Evolutionary conservation across 2,329 filamentous ascomycete species (phyloP), one percentile per base, ranked within the genome.

Genomic region (Colletotrichum euphorbiae): DNA sequence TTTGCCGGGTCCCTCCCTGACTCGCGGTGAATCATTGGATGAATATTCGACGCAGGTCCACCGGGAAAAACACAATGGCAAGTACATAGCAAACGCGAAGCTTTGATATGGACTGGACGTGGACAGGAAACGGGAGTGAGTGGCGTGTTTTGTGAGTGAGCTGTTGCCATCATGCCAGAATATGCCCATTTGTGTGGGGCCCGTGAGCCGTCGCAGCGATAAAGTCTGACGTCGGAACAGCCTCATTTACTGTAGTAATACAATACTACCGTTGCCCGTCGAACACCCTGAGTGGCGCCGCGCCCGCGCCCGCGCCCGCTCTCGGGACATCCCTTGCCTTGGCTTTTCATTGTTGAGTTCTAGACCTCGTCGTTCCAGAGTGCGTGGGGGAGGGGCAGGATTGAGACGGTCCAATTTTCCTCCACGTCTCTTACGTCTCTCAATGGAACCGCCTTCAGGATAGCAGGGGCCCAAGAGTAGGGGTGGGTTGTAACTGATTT

Each of bases 141-240:
- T 5, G 17, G 7, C 61, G 21, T 38, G 36, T 31, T 59, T 55
- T 48, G 60, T 68, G 46, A 64, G 60, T 68, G 46, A 64, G 65
- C 59, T 63, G 64, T 63, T 67, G 43, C 43, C 48, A 38, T 67
- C 64, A 51, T 50, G 60, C 64, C 59, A 67, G 64, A 52, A 45
- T 24, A 3, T 33, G 15, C 38, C 9, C 31, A 19, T 13, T 13
- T 24, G 36, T 24, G 36, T 40, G 57, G 40, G 55, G 6, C 40
- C 1, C 7, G 28, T 28, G 6, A 28, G 28, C n/a, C 13, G 11
- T 38, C 1, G n/a, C n/a, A n/a, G n/a, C n/a, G 4, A 38, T 24
- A n/a, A 21, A 17, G n/a, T 64, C 60, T 67, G 64, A 64, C 60
- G 60, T 67, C 60, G 60, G 36, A 58, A 51, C 61, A 58, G 52